A percentile compares a stretch with the other conserved stretches of the same genome.
phyloP scores from a whole-genome alignment of 2,329 filamentous ascomycete genomes.

The Chaetomium globosum region DNA sequence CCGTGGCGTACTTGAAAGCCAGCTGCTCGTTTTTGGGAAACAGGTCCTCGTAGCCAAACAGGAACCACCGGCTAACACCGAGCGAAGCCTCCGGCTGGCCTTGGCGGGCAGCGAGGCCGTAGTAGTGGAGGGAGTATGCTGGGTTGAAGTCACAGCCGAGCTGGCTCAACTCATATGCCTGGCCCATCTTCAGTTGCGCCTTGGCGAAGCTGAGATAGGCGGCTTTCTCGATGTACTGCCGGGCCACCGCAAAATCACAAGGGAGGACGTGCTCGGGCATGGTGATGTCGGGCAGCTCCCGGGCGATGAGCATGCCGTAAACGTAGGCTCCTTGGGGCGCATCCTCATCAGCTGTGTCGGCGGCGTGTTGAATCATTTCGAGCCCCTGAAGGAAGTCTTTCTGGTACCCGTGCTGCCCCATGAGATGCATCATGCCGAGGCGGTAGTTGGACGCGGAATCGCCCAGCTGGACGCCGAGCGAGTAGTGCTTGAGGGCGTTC shows the following conservation, averaged over 20 bases:
- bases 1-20: constrained; percentile 85
- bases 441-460: constrained; percentile 88
- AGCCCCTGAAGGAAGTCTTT: constrained; percentile 79
- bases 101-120: constrained; percentile 86
- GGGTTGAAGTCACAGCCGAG: constrained; percentile 94
- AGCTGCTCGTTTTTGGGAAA: constrained; percentile 96
- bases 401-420: constrained; percentile 87
- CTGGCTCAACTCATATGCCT: constrained; percentile 91
- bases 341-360: constrained; percentile 89
- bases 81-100: constrained; percentile 92
- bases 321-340: constrained; percentile 95
- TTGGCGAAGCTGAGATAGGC: constrained; percentile 95
- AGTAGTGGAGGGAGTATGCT: constrained; percentile 90
- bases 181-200: constrained; percentile 95
- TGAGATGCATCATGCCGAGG: constrained; percentile 94
- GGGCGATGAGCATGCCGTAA: constrained; percentile 89
- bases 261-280: constrained; percentile 72
- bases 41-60: constrained; percentile 89
- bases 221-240: constrained; percentile 91
- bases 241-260: constrained; percentile 71
- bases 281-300: constrained; percentile 86
- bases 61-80: constrained; percentile 97
- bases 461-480: constrained; percentile 72
- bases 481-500: constrained; percentile 90
- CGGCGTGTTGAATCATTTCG: constrained; percentile 79